Percentiles rank a stretch among this genome's conserved stretches.
Evolutionary conservation across 805 yeast genomes (phyloP).

Genomic region (Candida dajiaensis): DNA sequence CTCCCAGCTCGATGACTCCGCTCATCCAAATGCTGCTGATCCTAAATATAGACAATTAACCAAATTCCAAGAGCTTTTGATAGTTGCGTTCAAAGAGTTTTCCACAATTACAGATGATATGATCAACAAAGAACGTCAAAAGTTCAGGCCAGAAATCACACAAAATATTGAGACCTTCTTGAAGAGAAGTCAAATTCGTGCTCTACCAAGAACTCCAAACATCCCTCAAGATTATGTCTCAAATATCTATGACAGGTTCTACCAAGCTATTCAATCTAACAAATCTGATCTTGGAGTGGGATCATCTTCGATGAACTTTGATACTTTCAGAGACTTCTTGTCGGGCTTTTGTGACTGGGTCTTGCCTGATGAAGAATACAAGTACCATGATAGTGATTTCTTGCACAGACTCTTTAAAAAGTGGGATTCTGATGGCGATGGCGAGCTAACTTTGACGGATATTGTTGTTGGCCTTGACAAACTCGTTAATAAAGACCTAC

Average conservation of each 20-base stretch:
- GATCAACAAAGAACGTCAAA: slow-evolving; percentile 62
- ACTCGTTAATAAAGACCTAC: slow-evolving; percentile 63
- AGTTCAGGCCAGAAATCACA: slow-evolving; percentile 69
- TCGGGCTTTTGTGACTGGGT: slow-evolving; percentile 79
- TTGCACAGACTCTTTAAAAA: slow-evolving; percentile 55
- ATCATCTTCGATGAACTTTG: slow-evolving; percentile 66
- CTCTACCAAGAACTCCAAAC: slow-evolving; percentile 68
- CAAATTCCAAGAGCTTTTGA: slow-evolving; percentile 83
- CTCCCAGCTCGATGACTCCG: slow-evolving; percentile 66
- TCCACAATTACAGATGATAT: slow-evolving; percentile 69
- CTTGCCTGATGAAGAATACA: slow-evolving; percentile 32
- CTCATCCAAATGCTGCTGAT: slow-evolving; percentile 66
- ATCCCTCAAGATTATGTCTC: slow-evolving; percentile 54
- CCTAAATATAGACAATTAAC: slow-evolving; percentile 63
- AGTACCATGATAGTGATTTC: slow-evolving; percentile 39
- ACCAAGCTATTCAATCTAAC: slow-evolving; percentile 66
- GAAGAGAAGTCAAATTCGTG: slow-evolving; percentile 85
- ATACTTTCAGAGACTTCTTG: slow-evolving; percentile 68
- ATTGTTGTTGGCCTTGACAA: slow-evolving; percentile 69
- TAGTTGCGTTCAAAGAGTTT: slow-evolving; percentile 90
- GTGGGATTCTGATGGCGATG: slow-evolving; percentile 61
- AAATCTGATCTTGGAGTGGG: slow-evolving; percentile 47
- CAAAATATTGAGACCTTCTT: slow-evolving; percentile 87
- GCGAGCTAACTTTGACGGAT: slow-evolving; percentile 59
- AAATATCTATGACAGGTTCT: slow-evolving; percentile 78